Evolutionary conservation across 352 stramenopile genomes (phyloP), one percentile per base, ranked within the genome.

Genomic region (Pythium brachiatum): DNA sequence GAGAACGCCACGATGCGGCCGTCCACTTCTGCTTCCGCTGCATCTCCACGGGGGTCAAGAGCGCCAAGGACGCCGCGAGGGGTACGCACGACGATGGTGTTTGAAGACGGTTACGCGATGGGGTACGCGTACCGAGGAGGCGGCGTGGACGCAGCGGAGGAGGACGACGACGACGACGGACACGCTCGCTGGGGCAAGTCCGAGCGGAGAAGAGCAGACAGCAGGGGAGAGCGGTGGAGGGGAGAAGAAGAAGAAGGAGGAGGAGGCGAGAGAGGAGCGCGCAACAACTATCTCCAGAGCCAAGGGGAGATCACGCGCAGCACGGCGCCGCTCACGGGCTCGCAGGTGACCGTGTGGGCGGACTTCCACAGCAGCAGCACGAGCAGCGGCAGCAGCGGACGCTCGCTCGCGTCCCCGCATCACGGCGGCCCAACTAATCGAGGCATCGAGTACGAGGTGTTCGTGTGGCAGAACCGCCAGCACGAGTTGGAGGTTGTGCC

Each of bases 381-480:
- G 39, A 44, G 38, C 41, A 57, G 32, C 9, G 26, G n/a, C 16
- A 54, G 60, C 18, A 41, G 53, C 54, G 23, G 32, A 26, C 31
- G 38, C n/a, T 56, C 50, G 51, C 18, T 23, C 26, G 18, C 4
- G 32, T 53, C 7, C 6, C 51, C 9, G 27, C 20, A 18, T 3
- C 8, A 2, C 18, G 18, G 0, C 47, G 5, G 13, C 34, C 13
- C 41, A 11, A 32, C 38, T 7, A 62, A 2, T 18, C 4, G 1
- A 26, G 18, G 39, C 11, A 8, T 55, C 20, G 27, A 86, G 57
- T 85, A 82, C 63, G 78, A 87, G 12, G 73, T 89, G 44, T 70
- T 89, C 15, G 65, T 90, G 3, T 88, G 77, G 79, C 78, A 90
- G 43, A 68, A 76, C 53, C 71, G 68, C 4, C 72, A 71, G 48